Evolutionary conservation across 1,284 basidiomycete species (phyloP).

Genomic region (Puccinia polysora): DNA sequence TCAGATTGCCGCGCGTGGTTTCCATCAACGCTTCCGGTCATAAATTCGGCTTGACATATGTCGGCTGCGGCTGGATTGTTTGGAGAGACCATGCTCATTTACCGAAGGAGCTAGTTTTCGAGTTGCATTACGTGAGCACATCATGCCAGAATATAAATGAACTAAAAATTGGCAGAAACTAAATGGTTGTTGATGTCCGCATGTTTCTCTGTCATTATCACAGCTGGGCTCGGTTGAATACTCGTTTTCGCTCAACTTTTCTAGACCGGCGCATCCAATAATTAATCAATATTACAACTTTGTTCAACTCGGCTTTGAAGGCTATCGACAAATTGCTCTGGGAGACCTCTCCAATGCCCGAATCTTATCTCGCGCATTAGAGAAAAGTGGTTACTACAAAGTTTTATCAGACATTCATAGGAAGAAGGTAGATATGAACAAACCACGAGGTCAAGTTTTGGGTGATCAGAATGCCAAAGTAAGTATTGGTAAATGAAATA

Average conservation of each 20-base stretch:
- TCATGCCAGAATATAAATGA: constrained; percentile 54
- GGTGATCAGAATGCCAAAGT: constrained; percentile 5
- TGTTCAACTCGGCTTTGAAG: constrained; percentile 63
- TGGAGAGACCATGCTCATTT: constrained; percentile 67
- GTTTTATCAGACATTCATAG: constrained; percentile 57
- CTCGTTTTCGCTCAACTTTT: constrained; percentile 90
- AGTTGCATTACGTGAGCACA: constrained; percentile 72
- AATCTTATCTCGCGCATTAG: constrained; percentile 76
- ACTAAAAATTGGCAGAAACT: constrained; percentile 5
- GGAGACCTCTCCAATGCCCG: constrained; percentile 70
- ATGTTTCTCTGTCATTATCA: constrained; percentile 42
- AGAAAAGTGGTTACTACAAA: constrained; percentile 69
- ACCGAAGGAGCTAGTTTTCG: constrained; percentile 85
- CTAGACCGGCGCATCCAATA: constrained; percentile 80
- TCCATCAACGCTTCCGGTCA: constrained; percentile 79
- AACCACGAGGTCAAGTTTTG: constrained; percentile 9
- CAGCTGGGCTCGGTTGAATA: constrained; percentile 60
- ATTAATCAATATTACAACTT: constrained; percentile 87
- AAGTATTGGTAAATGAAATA: not conserved
- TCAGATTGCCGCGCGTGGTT: constrained; percentile 76
- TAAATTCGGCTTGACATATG: constrained; percentile 81
- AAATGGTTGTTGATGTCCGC: not conserved
- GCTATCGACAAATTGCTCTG: constrained; percentile 67
- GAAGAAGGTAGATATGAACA: constrained; percentile 46
- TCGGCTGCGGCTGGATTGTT: constrained; percentile 82